A percentile compares a stretch with the other conserved stretches of the same genome.
These are phyloP conservation scores for Casaregolazyma suthepensis DNA, from an alignment of 1,139 yeast genomes.

Conservation along the genomic window DNA sequence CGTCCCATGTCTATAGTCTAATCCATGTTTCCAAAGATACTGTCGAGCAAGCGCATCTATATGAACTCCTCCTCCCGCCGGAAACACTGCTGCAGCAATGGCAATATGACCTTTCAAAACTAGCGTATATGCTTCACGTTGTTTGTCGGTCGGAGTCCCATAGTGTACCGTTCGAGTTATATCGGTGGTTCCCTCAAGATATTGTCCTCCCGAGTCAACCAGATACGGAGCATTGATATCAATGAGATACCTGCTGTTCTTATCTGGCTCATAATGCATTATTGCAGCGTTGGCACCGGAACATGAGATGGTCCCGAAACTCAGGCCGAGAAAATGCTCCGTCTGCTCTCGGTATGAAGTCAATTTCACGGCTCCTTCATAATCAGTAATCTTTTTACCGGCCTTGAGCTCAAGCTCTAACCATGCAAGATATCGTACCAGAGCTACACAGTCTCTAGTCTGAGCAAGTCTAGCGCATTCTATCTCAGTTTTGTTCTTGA, in stretches of 20 bases:
- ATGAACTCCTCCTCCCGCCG: conserved; percentile 80
- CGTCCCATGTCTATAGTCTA: conserved; percentile 94
- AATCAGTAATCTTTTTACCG: conserved; percentile 65
- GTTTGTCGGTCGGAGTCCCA: conserved; percentile 60
- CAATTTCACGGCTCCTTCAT: conserved; percentile 66
- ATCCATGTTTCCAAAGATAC: conserved; percentile 74
- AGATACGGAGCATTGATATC: conserved; percentile 74
- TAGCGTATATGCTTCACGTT: conserved; percentile 70
- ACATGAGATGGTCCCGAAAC: conserved; percentile 89
- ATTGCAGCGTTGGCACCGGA: conserved; percentile 92
- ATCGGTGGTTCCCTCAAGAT: conserved; percentile 92
- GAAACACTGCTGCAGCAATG: conserved; percentile 69
- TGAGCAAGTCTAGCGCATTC: conserved; percentile 75
- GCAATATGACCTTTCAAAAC: conserved; percentile 92
- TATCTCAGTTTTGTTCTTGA: conserved; percentile 70
- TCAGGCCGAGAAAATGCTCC: conserved; percentile 64
- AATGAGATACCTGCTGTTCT: conserved; percentile 55
- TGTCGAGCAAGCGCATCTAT: conserved; percentile 90
- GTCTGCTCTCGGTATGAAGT: conserved; percentile 51
- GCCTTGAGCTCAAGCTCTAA: conserved; percentile 55
- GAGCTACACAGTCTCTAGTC: conserved; percentile 79
- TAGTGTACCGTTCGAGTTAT: conserved; percentile 90
- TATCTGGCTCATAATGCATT: conserved; percentile 81
- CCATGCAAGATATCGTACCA: conserved; percentile 80
- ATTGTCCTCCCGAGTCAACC: conserved; percentile 93